Percentiles rank a stretch among this genome's conserved stretches.
Conservation (phyloP, 1,284 basidiomycete species). For the Malassezia dermatis region DNA sequence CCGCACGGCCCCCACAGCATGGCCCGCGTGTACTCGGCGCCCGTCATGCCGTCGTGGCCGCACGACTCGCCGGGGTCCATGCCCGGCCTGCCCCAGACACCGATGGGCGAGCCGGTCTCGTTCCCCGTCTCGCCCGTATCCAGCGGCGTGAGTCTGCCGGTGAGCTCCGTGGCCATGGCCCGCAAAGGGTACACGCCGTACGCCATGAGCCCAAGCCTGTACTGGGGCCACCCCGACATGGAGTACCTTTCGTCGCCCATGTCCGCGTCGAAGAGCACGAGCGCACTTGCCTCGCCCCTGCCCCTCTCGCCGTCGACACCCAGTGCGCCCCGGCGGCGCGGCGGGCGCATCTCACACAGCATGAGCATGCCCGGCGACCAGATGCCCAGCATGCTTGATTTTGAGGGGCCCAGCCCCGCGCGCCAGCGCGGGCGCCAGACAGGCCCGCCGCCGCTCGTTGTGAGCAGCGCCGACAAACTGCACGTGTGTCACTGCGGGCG, state of each 20-base stretch:
- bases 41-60: constrained; percentile 17
- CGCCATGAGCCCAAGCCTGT: background rate
- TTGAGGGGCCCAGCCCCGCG: constrained; percentile 19
- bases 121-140: constrained; percentile 27
- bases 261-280: constrained; percentile 32
- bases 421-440: constrained; percentile 15
- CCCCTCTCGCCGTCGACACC: constrained; percentile 19
- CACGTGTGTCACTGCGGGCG: constrained; percentile 46
- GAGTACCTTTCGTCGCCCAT: constrained; percentile 19
- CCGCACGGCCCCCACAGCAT: constrained; percentile 10
- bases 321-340: background rate
- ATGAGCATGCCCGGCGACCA: constrained; percentile 16
- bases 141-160: constrained; percentile 1
- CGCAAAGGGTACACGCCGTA: constrained; percentile 17
- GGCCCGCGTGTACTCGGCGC: constrained; percentile 25
- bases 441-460: constrained; percentile 41
- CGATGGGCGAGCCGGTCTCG: constrained; percentile 9
- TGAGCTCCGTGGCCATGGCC: constrained; percentile 12
- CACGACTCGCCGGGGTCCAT: background rate
- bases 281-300: constrained; percentile 23
- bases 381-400: constrained; percentile 19
- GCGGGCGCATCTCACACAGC: constrained; percentile 11
- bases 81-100: constrained; percentile 1
- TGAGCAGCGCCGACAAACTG: constrained; percentile 43
- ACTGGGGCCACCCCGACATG: constrained; percentile 1